A percentile compares a stretch with the other conserved stretches of the same genome.
These are phyloP conservation scores for Triangularia setosa DNA, from an alignment of 2,329 filamentous ascomycete species.

Conservation along the genomic window DNA sequence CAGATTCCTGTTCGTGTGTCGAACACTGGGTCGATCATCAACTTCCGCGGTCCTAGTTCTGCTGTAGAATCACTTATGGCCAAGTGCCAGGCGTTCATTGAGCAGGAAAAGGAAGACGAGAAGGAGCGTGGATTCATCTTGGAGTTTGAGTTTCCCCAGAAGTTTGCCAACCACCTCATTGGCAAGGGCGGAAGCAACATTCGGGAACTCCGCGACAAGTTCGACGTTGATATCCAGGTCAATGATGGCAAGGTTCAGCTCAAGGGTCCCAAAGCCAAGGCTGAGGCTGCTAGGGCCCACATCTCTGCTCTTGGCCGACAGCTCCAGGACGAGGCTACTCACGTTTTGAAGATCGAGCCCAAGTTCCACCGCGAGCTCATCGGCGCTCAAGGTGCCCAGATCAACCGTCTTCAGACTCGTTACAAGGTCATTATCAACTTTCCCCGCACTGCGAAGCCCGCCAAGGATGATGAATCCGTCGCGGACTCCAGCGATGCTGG, in stretches of 20 bases:
- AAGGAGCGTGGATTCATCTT: constrained; percentile 85
- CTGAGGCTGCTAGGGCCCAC: constrained; percentile 77
- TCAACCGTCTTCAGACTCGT: constrained; percentile 86
- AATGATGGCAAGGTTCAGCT: constrained; percentile 92
- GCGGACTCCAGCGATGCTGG: constrained; percentile 66
- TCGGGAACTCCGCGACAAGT: constrained; percentile 61
- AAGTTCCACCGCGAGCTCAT: constrained; percentile 95
- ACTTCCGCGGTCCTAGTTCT: constrained; percentile 71
- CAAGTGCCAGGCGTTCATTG: constrained; percentile 75
- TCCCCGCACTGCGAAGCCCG: constrained; percentile 63
- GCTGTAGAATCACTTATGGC: constrained; percentile 67
- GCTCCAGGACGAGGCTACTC: constrained; percentile 85
- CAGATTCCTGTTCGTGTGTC: constrained; percentile 59
- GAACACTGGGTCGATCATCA: constrained; percentile 58
- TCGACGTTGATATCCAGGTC: constrained; percentile 76
- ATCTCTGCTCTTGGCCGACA: constrained; percentile 76
- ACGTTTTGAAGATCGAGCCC: constrained; percentile 83
- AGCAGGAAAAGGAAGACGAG: constrained; percentile 87
- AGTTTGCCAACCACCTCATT: constrained; percentile 82
- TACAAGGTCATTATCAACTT: constrained; percentile 97
- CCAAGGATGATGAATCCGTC: constrained; percentile 65
- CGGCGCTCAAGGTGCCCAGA: constrained; percentile 78
- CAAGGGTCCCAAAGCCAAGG: constrained; percentile 93
- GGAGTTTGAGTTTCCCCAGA: constrained; percentile 90
- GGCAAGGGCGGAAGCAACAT: constrained; percentile 66